Conservation (phyloP, 139 green algal genomes). For the Chlorella sp. region DNA sequence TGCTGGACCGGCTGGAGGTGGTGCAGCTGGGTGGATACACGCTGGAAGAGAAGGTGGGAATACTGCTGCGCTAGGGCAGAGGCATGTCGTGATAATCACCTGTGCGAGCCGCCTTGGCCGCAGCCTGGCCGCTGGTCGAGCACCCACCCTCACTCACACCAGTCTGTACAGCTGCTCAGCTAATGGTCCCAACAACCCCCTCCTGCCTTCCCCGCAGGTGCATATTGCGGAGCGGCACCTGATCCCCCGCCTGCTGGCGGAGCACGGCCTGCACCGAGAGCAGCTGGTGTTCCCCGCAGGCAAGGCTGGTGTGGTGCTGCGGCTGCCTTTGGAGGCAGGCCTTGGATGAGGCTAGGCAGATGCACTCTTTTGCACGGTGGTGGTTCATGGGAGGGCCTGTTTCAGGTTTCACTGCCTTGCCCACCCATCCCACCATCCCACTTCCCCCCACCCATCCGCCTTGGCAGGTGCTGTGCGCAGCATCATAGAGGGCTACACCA, state of each 20-base stretch:
- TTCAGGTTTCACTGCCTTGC: too few relatives aligned
- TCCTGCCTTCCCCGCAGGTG: not conserved
- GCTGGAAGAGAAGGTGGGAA: constrained; percentile 85
- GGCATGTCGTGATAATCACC: too few relatives aligned
- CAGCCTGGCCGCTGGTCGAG: too few relatives aligned
- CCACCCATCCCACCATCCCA: not conserved
- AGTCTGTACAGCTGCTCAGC: too few relatives aligned
- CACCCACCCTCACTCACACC: too few relatives aligned
- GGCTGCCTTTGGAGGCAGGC: not conserved
- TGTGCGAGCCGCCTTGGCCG: too few relatives aligned
- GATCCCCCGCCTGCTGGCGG: constrained; percentile 72
- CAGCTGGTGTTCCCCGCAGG: constrained; percentile 62
- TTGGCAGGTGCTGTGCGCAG: constrained; percentile 71
- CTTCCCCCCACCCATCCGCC: not conserved
- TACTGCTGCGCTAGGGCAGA: too few relatives aligned
- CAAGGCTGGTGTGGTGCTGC: too few relatives aligned
- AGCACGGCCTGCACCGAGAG: constrained; percentile 73
- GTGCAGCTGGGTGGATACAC: constrained; percentile 95
- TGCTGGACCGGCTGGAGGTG: constrained; percentile 75
- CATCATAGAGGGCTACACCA: constrained; percentile 90
- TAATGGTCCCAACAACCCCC: too few relatives aligned
- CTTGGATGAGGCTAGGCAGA: not conserved
- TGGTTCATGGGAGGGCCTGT: too few relatives aligned
- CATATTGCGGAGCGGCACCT: constrained; percentile 93
- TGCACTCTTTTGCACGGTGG: too few relatives aligned